Evolutionary conservation across 495 filamentous ascomycete species (phyloP).

Genomic region (Pseudoneurospora amorphoporcata): DNA sequence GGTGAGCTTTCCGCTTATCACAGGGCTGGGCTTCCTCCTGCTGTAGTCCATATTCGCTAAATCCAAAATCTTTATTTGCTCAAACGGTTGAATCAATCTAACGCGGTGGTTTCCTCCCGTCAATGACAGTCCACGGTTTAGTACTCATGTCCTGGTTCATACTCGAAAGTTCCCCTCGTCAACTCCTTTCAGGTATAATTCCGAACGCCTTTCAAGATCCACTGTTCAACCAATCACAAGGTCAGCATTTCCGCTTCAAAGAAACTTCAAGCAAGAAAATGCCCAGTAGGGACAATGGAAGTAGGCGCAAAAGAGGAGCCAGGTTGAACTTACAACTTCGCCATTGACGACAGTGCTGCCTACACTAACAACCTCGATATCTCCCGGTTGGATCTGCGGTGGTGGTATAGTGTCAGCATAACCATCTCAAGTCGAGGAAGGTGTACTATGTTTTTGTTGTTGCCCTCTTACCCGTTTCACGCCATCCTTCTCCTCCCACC

Average conservation of each 20-base stretch:
- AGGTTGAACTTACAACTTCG: conserved; percentile 43
- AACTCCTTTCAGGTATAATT: conserved; percentile 40
- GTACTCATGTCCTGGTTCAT: not conserved
- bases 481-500: conserved; percentile 70
- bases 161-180: not conserved
- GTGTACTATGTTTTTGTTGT: not conserved
- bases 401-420: not conserved
- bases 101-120: not conserved
- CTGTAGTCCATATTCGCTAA: not conserved
- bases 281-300: not conserved
- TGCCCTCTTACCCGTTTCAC: conserved; percentile 50
- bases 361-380: conserved; percentile 61
- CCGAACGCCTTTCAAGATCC: conserved; percentile 58
- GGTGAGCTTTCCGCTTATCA: not conserved
- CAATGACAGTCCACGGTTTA: not conserved
- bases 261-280: not conserved
- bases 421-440: not conserved
- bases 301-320: not conserved
- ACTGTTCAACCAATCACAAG: conserved; percentile 19
- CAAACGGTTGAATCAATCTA: not conserved
- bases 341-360: conserved; percentile 72
- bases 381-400: conserved; percentile 64
- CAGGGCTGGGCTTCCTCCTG: not conserved
- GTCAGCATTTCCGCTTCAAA: not conserved
- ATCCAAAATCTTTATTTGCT: not conserved